phyloP scores from a whole-genome alignment of 352 stramenopile species.

The Phytopythium mirpurense region DNA sequence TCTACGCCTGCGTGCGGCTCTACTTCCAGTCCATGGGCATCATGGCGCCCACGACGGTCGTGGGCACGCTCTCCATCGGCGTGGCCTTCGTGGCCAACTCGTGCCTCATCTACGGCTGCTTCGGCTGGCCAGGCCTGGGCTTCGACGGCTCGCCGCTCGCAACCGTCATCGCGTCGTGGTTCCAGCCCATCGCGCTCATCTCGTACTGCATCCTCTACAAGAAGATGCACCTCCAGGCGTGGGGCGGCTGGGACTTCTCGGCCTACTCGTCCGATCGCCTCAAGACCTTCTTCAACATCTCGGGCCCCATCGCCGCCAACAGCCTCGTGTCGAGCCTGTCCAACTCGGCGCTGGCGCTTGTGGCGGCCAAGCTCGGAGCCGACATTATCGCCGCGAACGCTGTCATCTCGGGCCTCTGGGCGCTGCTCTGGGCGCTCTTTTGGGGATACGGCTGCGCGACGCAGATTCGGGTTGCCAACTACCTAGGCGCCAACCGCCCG shows the following conservation, averaged over 20 bases:
- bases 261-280: slow-evolving; percentile 37
- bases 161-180: slow-evolving; percentile 55
- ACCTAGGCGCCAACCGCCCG: slow-evolving; percentile 45
- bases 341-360: slow-evolving; percentile 40
- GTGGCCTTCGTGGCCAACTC: slow-evolving; percentile 43
- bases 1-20: slow-evolving; percentile 47
- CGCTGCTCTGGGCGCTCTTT: slow-evolving; percentile 49
- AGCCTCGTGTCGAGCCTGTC: slow-evolving; percentile 41
- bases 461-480: slow-evolving; percentile 56
- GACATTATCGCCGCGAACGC: slow-evolving; percentile 52
- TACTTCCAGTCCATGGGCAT: slow-evolving; percentile 69
- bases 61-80: slow-evolving; percentile 41
- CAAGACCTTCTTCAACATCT: slow-evolving; percentile 41
- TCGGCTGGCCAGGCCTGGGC: slow-evolving; percentile 41
- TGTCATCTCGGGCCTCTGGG: slow-evolving; percentile 44
- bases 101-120: slow-evolving; percentile 26
- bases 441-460: slow-evolving; percentile 62
- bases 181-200: slow-evolving; percentile 54
- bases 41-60: slow-evolving; percentile 45
- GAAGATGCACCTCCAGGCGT: slow-evolving; percentile 51
- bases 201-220: slow-evolving; percentile 56
- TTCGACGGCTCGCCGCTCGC: slow-evolving; percentile 55
- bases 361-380: slow-evolving; percentile 45
- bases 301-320: slow-evolving; percentile 36
- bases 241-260: slow-evolving; percentile 41